These are phyloP conservation scores for Verticillium isaacii DNA, from an alignment of 2,329 filamentous ascomycete genomes.

Conservation along the genomic window DNA sequence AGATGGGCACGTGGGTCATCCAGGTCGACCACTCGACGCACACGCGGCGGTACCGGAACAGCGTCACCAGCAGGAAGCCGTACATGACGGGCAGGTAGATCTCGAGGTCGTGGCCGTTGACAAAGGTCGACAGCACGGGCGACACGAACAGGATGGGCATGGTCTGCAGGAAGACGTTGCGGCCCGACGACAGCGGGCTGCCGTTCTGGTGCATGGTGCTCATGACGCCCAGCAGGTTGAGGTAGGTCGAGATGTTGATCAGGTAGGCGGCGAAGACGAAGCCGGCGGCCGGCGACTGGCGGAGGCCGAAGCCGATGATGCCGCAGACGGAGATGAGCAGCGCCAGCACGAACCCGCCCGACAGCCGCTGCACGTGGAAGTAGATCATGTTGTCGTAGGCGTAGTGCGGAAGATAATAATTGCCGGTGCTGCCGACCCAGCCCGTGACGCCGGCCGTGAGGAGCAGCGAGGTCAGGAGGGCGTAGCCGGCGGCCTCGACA, in stretches of 20 bases:
- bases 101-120: constrained; percentile 44
- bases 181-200: constrained; percentile 52
- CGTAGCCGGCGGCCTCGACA: constrained; percentile 47
- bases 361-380: constrained; percentile 36
- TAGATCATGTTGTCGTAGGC: constrained; percentile 35
- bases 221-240: constrained; percentile 50
- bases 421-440: constrained; percentile 59
- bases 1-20: constrained; percentile 43
- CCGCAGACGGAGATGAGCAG: constrained; percentile 35
- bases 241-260: constrained; percentile 51
- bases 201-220: constrained; percentile 49
- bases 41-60: constrained; percentile 48
- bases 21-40: constrained; percentile 56
- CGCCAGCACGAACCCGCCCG: constrained; percentile 40
- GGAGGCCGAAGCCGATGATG: constrained; percentile 42
- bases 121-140: constrained; percentile 49
- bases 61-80: constrained; percentile 43
- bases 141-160: constrained; percentile 53
- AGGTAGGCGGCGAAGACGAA: constrained; percentile 58
- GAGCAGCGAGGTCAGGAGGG: constrained; percentile 53
- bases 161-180: constrained; percentile 48
- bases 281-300: constrained; percentile 35
- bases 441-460: constrained; percentile 57
- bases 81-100: constrained; percentile 53
- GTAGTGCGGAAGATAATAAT: constrained; percentile 49